Conservation (phyloP, 2,329 filamentous ascomycete species). For the Fusarium ambrosium region DNA sequence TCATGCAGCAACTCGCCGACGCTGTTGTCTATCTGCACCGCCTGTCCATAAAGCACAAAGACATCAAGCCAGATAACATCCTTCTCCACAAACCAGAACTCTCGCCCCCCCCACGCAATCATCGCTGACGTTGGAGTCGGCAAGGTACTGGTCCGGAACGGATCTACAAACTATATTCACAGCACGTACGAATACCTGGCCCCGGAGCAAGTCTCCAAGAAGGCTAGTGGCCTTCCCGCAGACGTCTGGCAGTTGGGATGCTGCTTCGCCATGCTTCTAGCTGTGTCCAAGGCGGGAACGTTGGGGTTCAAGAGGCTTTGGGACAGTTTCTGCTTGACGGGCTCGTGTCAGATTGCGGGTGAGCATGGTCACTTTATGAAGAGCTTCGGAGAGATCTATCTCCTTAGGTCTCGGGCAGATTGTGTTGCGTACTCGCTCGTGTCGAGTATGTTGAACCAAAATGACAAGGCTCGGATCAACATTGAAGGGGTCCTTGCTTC, state of each 20-base stretch:
- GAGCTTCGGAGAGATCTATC: background rate
- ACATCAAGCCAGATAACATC: slow-evolving; percentile 34
- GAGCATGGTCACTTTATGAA: background rate
- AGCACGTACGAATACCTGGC: background rate
- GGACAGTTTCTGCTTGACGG: background rate
- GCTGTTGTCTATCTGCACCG: slow-evolving; percentile 19
- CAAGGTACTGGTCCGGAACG: background rate
- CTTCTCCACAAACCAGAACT: slow-evolving; percentile 2
- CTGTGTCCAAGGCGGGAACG: background rate
- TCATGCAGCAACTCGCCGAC: slow-evolving; percentile 18
- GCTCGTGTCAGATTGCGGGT: background rate
- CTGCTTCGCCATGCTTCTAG: background rate
- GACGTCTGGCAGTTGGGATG: background rate
- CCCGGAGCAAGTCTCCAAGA: background rate
- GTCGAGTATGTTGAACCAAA: background rate
- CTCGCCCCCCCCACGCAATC: background rate
- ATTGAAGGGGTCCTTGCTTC: background rate
- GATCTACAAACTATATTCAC: background rate
- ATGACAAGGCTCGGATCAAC: background rate
- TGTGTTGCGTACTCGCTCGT: background rate
- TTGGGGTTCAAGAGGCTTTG: background rate
- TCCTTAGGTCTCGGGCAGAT: background rate
- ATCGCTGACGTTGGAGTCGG: background rate
- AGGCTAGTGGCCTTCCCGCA: background rate
- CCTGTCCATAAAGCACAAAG: slow-evolving; percentile 31